A percentile compares a stretch with the other conserved stretches of the same genome.
Conservation (phyloP, 495 filamentous ascomycete genomes). For the Xylaria venustula region DNA sequence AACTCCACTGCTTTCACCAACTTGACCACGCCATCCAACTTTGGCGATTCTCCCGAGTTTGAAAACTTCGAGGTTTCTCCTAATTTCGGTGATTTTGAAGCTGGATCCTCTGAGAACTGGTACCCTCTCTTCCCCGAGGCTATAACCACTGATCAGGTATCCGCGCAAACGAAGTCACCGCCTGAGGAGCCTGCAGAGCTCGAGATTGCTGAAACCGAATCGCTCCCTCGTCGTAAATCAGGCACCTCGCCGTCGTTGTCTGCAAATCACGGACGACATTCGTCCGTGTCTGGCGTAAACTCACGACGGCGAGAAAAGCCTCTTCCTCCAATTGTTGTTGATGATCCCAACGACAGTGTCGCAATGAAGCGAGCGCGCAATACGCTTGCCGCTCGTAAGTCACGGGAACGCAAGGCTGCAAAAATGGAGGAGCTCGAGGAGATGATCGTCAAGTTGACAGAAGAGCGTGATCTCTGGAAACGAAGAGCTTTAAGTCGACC, state of each 20-base stretch:
- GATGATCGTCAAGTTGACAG: constrained; percentile 45
- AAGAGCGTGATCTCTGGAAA: constrained; percentile 61
- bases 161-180: constrained; percentile 41
- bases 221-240: constrained; percentile 42
- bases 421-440: constrained; percentile 63
- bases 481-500: constrained; percentile 42
- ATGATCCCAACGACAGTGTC: constrained; percentile 67
- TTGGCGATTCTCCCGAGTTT: constrained; percentile 69
- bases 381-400: constrained; percentile 93
- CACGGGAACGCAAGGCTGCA: constrained; percentile 76
- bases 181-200: constrained; percentile 41
- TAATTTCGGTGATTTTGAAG: constrained; percentile 54
- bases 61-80: constrained; percentile 79
- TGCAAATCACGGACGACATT: constrained; percentile 51
- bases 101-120: constrained; percentile 46
- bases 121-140: constrained; percentile 66
- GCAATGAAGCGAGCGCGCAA: constrained; percentile 94
- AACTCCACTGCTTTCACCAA: constrained; percentile 82
- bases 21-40: constrained; percentile 76
- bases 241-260: constrained; percentile 46
- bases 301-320: constrained; percentile 73
- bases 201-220: constrained; percentile 32
- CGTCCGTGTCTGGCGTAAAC: constrained; percentile 67
- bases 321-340: constrained; percentile 72
- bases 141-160: constrained; percentile 13